A percentile compares a stretch with the other conserved stretches of the same genome.
These are phyloP conservation scores for Phytophthora macrochlamydospora DNA, from an alignment of 352 stramenopile genomes.

Conservation along the genomic window DNA sequence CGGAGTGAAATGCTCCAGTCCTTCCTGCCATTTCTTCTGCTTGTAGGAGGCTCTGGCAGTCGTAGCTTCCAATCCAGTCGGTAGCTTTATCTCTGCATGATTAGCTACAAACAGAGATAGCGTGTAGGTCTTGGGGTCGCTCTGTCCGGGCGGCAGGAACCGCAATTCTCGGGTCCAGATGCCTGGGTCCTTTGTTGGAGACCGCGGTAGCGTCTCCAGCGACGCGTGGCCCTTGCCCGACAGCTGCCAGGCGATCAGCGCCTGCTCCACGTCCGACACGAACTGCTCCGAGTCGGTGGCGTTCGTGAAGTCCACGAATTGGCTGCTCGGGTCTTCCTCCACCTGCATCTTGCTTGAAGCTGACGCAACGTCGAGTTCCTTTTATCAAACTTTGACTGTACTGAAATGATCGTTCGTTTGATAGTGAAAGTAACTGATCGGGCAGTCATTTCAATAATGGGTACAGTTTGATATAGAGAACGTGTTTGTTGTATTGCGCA, in stretches of 20 bases:
- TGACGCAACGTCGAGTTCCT: background rate
- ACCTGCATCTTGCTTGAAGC: slow-evolving; percentile 55
- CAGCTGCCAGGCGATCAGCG: slow-evolving; percentile 72
- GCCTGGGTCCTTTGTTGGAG: slow-evolving; percentile 14
- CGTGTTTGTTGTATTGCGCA: no score
- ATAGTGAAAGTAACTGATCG: no score
- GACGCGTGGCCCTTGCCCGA: slow-evolving; percentile 69
- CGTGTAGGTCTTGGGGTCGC: slow-evolving; percentile 42
- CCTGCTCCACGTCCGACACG: slow-evolving; percentile 75
- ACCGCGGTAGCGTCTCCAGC: slow-evolving; percentile 37
- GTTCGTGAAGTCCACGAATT: slow-evolving; percentile 90
- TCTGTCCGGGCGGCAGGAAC: slow-evolving; percentile 24
- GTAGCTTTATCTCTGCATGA: background rate
- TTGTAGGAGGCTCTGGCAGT: slow-evolving; percentile 8
- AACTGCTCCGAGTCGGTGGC: slow-evolving; percentile 83
- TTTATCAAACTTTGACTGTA: background rate
- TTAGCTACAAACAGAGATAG: slow-evolving; percentile 51
- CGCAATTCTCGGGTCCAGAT: slow-evolving; percentile 46
- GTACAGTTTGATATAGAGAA: no score
- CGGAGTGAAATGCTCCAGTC: slow-evolving; percentile 79
- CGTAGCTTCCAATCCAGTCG: background rate
- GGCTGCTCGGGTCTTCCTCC: slow-evolving; percentile 83
- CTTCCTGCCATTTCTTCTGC: slow-evolving; percentile 61
- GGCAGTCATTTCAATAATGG: no score
- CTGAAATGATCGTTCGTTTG: background rate